phyloP scores from a whole-genome alignment of 345 rosid species.

The Eutrema yunnanense region DNA sequence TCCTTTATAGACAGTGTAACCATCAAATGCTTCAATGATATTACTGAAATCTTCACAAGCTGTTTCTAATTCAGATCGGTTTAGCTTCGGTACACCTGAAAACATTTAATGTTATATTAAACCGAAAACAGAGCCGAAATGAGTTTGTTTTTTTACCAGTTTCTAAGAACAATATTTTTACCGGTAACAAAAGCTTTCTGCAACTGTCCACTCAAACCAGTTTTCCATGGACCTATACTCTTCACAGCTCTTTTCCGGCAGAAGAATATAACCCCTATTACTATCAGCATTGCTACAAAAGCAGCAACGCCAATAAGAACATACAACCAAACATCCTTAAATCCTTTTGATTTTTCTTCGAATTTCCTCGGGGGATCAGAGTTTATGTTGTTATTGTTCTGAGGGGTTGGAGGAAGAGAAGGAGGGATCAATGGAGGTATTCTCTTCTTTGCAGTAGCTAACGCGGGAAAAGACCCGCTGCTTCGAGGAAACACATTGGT shows the following conservation, averaged over 20 bases:
- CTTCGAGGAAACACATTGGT: slow-evolving; percentile 53
- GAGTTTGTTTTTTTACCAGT: background rate
- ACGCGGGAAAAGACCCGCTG: slow-evolving; percentile 83
- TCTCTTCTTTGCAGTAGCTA: slow-evolving; percentile 42
- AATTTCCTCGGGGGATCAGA: background rate
- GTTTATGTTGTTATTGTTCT: slow-evolving; percentile 1
- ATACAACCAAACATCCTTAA: slow-evolving; percentile 47
- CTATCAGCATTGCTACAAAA: slow-evolving; percentile 29
- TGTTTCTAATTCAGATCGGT: slow-evolving; percentile 76
- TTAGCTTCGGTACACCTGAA: slow-evolving; percentile 92
- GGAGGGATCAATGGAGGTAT: slow-evolving; percentile 17
- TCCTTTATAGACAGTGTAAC: slow-evolving; percentile 77
- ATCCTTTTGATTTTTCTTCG: slow-evolving; percentile 24
- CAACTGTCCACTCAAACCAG: slow-evolving; percentile 91
- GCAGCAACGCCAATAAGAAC: slow-evolving; percentile 35
- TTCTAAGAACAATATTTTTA: background rate
- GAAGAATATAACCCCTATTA: slow-evolving; percentile 30
- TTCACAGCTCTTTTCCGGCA: slow-evolving; percentile 48
- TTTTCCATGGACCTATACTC: slow-evolving; percentile 84
- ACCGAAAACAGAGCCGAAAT: background rate
- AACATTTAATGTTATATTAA: background rate
- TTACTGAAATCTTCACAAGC: slow-evolving; percentile 99
- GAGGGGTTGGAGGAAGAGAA: slow-evolving; percentile 15
- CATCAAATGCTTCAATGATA: slow-evolving; percentile 54
- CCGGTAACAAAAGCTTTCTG: slow-evolving; percentile 93